Percentiles rank a stretch among this genome's conserved stretches.
Conservation (phyloP, 139 green algal species). For the Micromonas pusilla region DNA sequence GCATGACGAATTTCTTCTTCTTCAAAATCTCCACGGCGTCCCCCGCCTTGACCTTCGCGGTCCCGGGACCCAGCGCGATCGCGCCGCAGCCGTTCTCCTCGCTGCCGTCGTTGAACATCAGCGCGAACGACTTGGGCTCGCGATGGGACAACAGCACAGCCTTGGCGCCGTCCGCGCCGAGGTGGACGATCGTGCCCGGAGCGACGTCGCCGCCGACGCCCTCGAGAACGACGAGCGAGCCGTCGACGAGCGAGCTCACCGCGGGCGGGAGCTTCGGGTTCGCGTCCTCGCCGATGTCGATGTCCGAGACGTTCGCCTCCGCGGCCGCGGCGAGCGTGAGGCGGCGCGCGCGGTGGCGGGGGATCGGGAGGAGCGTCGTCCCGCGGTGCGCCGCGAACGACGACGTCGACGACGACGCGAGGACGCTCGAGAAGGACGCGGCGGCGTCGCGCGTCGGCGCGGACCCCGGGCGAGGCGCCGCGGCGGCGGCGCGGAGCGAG, state of each 20-base stretch:
- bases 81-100: neutral
- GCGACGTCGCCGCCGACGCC: neutral
- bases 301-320: neutral
- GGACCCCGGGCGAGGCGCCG: neutral
- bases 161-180: neutral
- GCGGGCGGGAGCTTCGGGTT: neutral
- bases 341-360: neutral
- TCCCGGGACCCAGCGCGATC: neutral
- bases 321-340: neutral
- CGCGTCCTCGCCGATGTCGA: neutral
- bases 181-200: neutral
- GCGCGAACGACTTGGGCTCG: constrained; percentile 19
- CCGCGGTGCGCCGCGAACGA: too few relatives aligned
- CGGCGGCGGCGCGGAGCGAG: neutral
- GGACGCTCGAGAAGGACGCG: neutral
- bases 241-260: neutral
- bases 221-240: neutral
- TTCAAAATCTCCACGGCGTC: neutral
- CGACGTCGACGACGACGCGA: neutral
- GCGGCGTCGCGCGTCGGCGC: neutral
- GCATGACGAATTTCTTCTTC: neutral
- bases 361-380: neutral
- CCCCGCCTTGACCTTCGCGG: neutral
- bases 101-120: neutral
- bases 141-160: constrained; percentile 1